Evolutionary conservation across 148 eudicot genomes (phyloP), one percentile per base, ranked within the genome.

Genomic region (Vaccinium myrtillus): DNA sequence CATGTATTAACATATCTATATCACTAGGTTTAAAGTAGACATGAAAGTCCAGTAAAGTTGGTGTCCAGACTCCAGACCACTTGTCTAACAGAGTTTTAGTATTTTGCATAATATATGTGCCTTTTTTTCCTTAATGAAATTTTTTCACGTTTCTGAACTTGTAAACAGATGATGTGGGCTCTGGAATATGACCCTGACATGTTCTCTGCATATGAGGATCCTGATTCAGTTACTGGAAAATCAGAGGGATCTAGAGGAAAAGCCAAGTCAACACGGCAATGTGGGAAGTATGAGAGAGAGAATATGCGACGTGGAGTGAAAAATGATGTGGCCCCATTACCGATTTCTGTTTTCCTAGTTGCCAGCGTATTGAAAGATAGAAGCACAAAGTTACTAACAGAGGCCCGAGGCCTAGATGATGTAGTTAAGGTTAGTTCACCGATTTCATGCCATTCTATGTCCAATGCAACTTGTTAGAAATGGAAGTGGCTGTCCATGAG

Each of bases 141-240:
- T 56, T 10, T 84, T 5, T 79, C 54, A 30, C 43, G 71, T 77
- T 81, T 50, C 74, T 53, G 81, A 81, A 76, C 61, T 46, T 61
- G 75, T 76, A 2, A 59, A 87, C 98, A 97, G 99, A 97, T 97
- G 99, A 97, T 97, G 99, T 97, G 99, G 99, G 96, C 98, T 79
- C 87, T 97, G 85, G 99, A 97, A 82, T 97, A 93, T 51, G 99
- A 97, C 79, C 98, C 99, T 14, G 95, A 92, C 83, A 87, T 97
- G 84, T 95, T 86, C 87, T 74, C 90, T 15, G 18, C 88, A 36
- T 97, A 96, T 23, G 95, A 94, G 83, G 98, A 94, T 67, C 79
- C 89, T 82, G 93, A 93, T n/a, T 76, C 87, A 61, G 73, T 75
- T 15, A 69, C 48, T 85, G 94, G 89, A 63, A 90, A 86, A 73